phyloP scores from a whole-genome alignment of 306 rosid species.

The Cercis canadensis region DNA sequence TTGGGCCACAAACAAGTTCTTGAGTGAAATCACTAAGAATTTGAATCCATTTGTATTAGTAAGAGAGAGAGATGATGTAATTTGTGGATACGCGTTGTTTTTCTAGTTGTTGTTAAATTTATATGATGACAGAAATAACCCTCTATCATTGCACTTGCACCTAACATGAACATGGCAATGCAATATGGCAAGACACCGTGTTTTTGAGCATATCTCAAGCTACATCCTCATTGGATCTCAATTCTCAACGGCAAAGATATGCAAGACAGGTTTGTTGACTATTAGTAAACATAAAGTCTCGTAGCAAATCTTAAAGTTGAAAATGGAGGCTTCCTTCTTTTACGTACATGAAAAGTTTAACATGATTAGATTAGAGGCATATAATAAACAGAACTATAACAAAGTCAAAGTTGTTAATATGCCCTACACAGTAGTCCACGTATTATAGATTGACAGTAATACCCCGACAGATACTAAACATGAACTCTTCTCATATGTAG shows the following conservation, averaged over 20 bases:
- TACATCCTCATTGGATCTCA: not conserved
- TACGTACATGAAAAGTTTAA: conserved; percentile 24
- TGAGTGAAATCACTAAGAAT: no score
- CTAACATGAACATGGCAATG: no score
- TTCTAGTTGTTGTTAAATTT: no score
- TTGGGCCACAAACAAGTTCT: no score
- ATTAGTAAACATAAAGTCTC: not conserved
- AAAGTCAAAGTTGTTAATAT: conserved; percentile 15
- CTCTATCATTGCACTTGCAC: no score
- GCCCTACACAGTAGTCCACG: not conserved
- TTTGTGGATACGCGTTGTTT: no score
- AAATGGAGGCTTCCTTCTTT: conserved; percentile 2
- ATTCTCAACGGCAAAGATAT: conserved; percentile 11
- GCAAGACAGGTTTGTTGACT: not conserved
- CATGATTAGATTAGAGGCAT: not conserved
- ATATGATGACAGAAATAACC: no score
- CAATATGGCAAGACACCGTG: no score
- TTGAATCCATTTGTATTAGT: no score
- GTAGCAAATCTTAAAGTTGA: conserved; percentile 16
- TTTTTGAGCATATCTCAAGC: no score
- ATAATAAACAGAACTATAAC: not conserved
- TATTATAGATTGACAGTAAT: conserved; percentile 2
- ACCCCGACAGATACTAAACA: not conserved
- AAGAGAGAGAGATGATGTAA: no score
- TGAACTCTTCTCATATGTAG: no score